Conservation (phyloP, 2,329 filamentous ascomycete species). For the Phaeosphaeriaceae sp. region DNA sequence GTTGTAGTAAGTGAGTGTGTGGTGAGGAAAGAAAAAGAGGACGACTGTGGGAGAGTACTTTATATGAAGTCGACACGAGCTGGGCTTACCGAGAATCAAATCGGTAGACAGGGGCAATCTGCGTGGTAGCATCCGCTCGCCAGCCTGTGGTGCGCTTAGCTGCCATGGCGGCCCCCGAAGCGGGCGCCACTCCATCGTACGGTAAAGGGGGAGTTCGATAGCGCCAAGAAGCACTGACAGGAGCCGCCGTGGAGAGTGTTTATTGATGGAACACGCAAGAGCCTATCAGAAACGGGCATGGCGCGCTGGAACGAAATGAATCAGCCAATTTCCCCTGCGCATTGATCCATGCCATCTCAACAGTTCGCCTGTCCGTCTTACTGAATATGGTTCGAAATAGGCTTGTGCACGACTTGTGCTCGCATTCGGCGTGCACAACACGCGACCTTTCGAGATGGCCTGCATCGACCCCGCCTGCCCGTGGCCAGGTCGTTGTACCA, state of each 20-base stretch:
- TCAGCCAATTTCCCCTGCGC: conserved; percentile 37
- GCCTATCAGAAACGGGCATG: conserved; percentile 29
- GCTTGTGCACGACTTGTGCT: conserved; percentile 26
- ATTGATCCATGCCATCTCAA: conserved; percentile 38
- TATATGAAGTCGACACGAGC: conserved; percentile 41
- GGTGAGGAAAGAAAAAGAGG: conserved; percentile 36
- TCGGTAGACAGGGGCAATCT: conserved; percentile 32
- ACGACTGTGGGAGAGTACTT: conserved; percentile 33
- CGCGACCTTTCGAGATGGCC: conserved; percentile 6
- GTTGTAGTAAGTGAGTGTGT: conserved; percentile 49
- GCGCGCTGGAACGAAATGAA: conserved; percentile 43
- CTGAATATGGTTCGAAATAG: conserved; percentile 17
- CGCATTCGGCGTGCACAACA: conserved; percentile 12
- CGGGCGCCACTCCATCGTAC: conserved; percentile 33
- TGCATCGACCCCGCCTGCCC: conserved; percentile 20
- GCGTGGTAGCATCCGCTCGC: conserved; percentile 35
- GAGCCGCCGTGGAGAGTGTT: conserved; percentile 32
- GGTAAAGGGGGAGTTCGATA: conserved; percentile 40
- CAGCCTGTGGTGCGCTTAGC: conserved; percentile 29
- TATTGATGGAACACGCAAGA: conserved; percentile 37
- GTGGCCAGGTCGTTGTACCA: conserved; percentile 9
- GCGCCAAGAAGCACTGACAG: conserved; percentile 29
- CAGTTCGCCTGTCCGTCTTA: conserved; percentile 28
- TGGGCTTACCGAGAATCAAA: conserved; percentile 30
- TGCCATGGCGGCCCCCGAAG: conserved; percentile 31